Percentiles rank a stretch among this genome's conserved stretches.
Conservation (phyloP, 805 yeast genomes). For the Candida yuanshanica region DNA sequence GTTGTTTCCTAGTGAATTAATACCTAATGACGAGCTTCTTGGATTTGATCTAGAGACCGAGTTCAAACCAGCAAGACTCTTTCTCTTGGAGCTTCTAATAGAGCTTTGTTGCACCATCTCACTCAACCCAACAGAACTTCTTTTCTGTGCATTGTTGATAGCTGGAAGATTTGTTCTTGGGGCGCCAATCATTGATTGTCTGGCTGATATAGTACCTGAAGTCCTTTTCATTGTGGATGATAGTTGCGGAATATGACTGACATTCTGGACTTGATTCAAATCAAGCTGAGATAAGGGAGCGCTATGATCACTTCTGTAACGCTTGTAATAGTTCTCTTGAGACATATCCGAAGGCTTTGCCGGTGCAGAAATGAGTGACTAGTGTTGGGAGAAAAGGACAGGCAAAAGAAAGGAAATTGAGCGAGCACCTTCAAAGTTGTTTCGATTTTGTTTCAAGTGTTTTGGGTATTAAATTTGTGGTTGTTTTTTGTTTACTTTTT, state of each 20-base stretch:
- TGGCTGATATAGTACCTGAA: conserved; percentile 17
- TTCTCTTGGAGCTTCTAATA: conserved; percentile 17
- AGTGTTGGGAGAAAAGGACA: not conserved
- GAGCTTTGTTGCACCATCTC: conserved; percentile 25
- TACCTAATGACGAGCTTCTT: conserved; percentile 22
- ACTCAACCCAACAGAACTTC: conserved; percentile 22
- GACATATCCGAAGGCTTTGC: conserved; percentile 10
- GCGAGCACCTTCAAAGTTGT: not conserved
- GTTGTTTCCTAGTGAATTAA: conserved; percentile 7
- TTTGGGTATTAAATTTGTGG: not conserved
- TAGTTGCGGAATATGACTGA: conserved; percentile 22
- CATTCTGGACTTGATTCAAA: conserved; percentile 21
- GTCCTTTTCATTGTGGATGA: conserved; percentile 20
- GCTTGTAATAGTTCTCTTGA: conserved; percentile 21
- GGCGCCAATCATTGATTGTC: conserved; percentile 28
- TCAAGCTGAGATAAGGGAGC: conserved; percentile 21
- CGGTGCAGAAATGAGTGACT: not conserved
- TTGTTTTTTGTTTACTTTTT: conserved; percentile 1
- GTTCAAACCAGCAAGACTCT: conserved; percentile 14
- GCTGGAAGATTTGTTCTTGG: conserved; percentile 16
- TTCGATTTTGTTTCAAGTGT: not conserved
- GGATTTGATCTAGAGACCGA: conserved; percentile 12
- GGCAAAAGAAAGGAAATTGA: not conserved
- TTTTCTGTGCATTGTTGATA: conserved; percentile 5
- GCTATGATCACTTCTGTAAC: conserved; percentile 11